Base-by-base conservation (phyloP, 2,329 filamentous ascomycete species). In the Diaporthe velutina region DNA sequence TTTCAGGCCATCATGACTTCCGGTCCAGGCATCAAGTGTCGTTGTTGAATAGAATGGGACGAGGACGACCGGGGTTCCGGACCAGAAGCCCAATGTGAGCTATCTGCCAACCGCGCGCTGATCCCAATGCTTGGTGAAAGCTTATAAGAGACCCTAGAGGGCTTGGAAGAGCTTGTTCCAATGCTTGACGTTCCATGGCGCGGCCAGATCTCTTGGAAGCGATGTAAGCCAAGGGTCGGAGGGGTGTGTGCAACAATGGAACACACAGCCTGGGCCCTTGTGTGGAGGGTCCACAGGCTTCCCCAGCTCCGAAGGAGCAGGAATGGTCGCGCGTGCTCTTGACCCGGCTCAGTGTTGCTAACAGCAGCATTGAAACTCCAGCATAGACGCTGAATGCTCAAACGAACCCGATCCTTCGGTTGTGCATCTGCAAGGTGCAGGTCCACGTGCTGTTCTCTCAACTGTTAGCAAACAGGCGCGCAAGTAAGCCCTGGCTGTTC, bases 91-190 rank as follows among this genome's bases (percentile, higher is more conserved):
- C 58, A 30, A 25, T 22, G 33, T 13, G 55, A 13, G 9, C 40
- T 19, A 28, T 22, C 8, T 22, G 38, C 33, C 17, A 25, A 61
- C 40, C 58, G 22, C n/a, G 33, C n/a, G 38, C 4, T 30, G 58
- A 64, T 64, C 58, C 58, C n/a, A 67, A 67, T 33, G 64, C 64
- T 67, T 67, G 42, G 22, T 52, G 28, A 67, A 67, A 67, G 64
- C 64, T 67, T 67, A 8, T 30, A 19, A 38, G 28, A 35, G 38
- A 12, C 15, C 45, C 33, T 38, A 52, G 45, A 35, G 10, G 45
- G 42, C 64, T 67, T 67, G 45, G 45, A 35, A 67, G 42, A 52
- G 64, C 64, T 67, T 67, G 45, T 64, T 45, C 38, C 40, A 30
- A 64, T 64, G 58, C 40, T 45, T 64, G 58, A 33, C 58, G 10